Base-by-base conservation (phyloP, 257 asterid species). In the Thymus quinquecostatus region DNA sequence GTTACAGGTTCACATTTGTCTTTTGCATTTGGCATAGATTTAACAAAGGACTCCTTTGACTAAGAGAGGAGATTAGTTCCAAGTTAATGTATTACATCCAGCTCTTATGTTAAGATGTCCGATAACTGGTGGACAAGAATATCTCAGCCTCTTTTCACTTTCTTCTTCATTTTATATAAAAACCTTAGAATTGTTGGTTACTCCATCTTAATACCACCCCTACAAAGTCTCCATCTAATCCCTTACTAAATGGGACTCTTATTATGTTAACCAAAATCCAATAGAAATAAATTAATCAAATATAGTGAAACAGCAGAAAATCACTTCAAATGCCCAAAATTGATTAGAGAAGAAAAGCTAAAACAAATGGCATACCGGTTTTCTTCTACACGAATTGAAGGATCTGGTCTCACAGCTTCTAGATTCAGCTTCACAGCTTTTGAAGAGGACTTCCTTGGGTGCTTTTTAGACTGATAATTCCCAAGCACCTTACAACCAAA, bases 391-490 rank as follows among this genome's bases (percentile, higher is more conserved):
- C 82, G 91, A 69, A 84, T 84, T 49, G 86, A 81, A 77, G 99
- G 98, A 59, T 95, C 96, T 53, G 99, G 99, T 82, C 86, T 86
- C 74, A 95, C 92, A 73, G 96, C 85, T 75, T 92, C 92, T 64
- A 95, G 64, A 69, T 79, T 87, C 86, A 95, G 77, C 87, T 92
- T 89, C 74, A 95, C 74, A 21, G 97, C 95, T 75, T 87, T 84
- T 11, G 99, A 85, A 49, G 92, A 89, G 74, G 72, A 83, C 69
- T 82, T 84, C 71, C 98, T 82, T 53, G 96, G 96, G 82, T 86
- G 86, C 68, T 82, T 82, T 78, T 83, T 95, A 30, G 98, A 88
- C 45, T 86, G 87, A 81, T 92, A 84, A 83, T 88, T 77, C 32
- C 95, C 96, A 61, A 92, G 96, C 73, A 92, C 87, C 98, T 92